phyloP scores from a whole-genome alignment of 1,284 basidiomycete species.

The Mycena sp. region DNA sequence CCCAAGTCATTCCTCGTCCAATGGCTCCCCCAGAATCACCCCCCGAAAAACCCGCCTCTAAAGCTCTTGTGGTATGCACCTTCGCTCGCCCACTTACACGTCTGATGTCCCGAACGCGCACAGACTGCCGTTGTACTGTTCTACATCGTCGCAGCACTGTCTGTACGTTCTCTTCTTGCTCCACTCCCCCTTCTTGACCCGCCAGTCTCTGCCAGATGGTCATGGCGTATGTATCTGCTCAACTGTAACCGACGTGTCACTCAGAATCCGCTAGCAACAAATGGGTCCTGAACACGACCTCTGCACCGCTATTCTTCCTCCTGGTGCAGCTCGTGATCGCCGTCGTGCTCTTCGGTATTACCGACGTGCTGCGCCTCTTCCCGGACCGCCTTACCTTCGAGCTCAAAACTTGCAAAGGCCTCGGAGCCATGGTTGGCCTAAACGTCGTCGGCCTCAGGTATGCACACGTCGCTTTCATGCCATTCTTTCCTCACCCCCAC shows the following conservation, averaged over 20 bases:
- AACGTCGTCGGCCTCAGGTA: slow-evolving; percentile 86
- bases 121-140: slow-evolving; percentile 76
- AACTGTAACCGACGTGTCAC: neutral
- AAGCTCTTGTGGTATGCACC: slow-evolving; percentile 20
- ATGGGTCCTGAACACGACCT: slow-evolving; percentile 79
- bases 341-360: slow-evolving; percentile 73
- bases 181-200: slow-evolving; percentile 20
- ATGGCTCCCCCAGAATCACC: slow-evolving; percentile 18
- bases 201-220: slow-evolving; percentile 65
- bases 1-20: too few relatives aligned
- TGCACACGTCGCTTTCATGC: slow-evolving; percentile 21
- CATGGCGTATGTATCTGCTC: slow-evolving; percentile 66
- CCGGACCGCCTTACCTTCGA: slow-evolving; percentile 73
- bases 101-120: slow-evolving; percentile 2
- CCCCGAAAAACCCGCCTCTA: slow-evolving; percentile 24
- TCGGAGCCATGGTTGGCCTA: slow-evolving; percentile 75
- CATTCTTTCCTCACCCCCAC: neutral
- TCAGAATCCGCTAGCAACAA: slow-evolving; percentile 66
- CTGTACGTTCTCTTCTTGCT: slow-evolving; percentile 48
- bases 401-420: slow-evolving; percentile 68
- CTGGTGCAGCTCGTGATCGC: slow-evolving; percentile 84
- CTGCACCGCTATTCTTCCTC: slow-evolving; percentile 86
- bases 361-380: slow-evolving; percentile 67
- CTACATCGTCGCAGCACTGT: slow-evolving; percentile 83
- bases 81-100: too few relatives aligned